A percentile compares a stretch with the other conserved stretches of the same genome.
phyloP scores from a whole-genome alignment of 2,329 filamentous ascomycete species.

The Fusarium austroafricanum region DNA sequence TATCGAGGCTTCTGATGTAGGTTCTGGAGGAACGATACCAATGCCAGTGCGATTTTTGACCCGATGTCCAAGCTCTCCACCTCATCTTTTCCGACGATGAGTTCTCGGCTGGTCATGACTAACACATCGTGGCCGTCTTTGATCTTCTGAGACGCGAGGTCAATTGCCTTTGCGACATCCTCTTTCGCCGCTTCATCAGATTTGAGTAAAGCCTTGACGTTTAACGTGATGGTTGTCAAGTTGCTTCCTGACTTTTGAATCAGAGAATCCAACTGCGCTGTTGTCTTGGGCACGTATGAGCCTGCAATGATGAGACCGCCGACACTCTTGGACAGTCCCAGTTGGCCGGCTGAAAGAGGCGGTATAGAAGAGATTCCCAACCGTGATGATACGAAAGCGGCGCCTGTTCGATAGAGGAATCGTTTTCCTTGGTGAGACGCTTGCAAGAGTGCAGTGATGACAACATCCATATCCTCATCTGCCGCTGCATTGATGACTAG shows the following conservation, averaged over 20 bases:
- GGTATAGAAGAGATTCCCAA: slow-evolving; percentile 63
- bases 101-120: slow-evolving; percentile 68
- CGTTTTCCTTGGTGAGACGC: slow-evolving; percentile 49
- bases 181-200: slow-evolving; percentile 48
- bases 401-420: slow-evolving; percentile 56
- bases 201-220: slow-evolving; percentile 60
- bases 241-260: slow-evolving; percentile 52
- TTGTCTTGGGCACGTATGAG: slow-evolving; percentile 70
- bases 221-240: slow-evolving; percentile 60
- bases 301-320: slow-evolving; percentile 68
- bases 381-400: slow-evolving; percentile 59
- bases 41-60: slow-evolving; percentile 59
- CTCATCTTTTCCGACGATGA: slow-evolving; percentile 60
- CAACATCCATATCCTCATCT: slow-evolving; percentile 66
- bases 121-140: slow-evolving; percentile 63
- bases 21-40: slow-evolving; percentile 62
- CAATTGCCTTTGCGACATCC: slow-evolving; percentile 49
- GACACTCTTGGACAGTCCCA: slow-evolving; percentile 52
- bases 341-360: slow-evolving; percentile 60
- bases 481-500: slow-evolving; percentile 65
- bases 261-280: slow-evolving; percentile 62
- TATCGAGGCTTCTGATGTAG: slow-evolving; percentile 64
- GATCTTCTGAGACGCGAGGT: slow-evolving; percentile 55
- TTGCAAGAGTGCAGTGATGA: slow-evolving; percentile 60
- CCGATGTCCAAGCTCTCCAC: slow-evolving; percentile 66